These are phyloP conservation scores for Rhododendron mucronatum DNA, from an alignment of 148 eudicot genomes.

Conservation along the genomic window DNA sequence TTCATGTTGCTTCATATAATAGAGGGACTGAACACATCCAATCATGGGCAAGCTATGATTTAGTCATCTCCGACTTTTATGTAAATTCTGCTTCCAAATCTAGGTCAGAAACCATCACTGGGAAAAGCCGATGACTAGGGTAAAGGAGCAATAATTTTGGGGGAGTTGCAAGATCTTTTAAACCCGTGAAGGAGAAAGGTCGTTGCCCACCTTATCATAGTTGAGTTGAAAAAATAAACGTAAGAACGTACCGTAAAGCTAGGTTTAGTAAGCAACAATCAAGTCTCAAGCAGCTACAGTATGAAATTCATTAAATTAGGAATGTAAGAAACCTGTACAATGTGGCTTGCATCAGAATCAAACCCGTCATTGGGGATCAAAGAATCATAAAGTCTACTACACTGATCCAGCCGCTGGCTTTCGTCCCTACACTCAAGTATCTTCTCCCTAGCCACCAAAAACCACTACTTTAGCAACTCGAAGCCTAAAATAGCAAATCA, in stretches of 20 bases:
- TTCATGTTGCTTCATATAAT: background rate
- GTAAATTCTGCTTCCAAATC: background rate
- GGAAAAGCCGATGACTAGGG: background rate
- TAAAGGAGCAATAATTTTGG: background rate
- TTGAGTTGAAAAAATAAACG: background rate
- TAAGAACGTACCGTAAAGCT: background rate
- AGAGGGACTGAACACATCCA: background rate
- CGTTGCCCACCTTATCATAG: background rate
- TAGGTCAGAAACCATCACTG: background rate
- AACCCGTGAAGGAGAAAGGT: background rate
- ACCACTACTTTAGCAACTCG: conserved; percentile 9
- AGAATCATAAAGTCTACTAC: conserved; percentile 85
- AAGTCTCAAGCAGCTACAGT: background rate
- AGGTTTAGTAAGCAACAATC: background rate
- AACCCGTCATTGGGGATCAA: conserved; percentile 65
- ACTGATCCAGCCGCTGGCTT: conserved; percentile 85
- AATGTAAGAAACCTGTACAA: conserved; percentile 57
- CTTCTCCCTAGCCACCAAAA: conserved; percentile 56
- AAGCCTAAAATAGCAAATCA: conserved; percentile 8
- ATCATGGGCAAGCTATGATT: background rate
- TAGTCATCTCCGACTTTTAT: background rate
- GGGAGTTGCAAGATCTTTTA: background rate
- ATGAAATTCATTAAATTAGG: background rate
- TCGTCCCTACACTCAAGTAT: conserved; percentile 84
- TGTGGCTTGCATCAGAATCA: conserved; percentile 74